Evolutionary conservation across 371 early-diverging fungal genomes (phyloP).

Genomic region (Actinomortierella ambigua): DNA sequence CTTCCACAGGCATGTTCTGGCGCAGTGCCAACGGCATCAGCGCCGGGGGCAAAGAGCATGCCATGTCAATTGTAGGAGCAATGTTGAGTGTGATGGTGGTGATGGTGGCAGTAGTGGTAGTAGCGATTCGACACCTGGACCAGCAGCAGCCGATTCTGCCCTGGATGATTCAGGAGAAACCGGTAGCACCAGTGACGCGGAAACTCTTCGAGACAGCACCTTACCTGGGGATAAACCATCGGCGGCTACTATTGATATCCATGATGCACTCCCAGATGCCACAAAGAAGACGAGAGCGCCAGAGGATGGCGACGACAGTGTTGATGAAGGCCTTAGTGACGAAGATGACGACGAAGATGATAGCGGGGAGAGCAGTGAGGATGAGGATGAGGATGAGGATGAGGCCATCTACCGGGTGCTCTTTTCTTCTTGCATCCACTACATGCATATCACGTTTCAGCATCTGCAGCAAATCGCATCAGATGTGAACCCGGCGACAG

Average conservation of each 20-base stretch:
- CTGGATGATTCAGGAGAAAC: too few relatives aligned
- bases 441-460: conserved; percentile 66
- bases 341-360: neutral
- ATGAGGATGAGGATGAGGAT: conserved; percentile 25
- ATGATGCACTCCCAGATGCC: too few relatives aligned
- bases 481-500: conserved; percentile 53
- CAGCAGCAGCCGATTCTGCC: too few relatives aligned
- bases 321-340: neutral
- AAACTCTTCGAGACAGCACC: too few relatives aligned
- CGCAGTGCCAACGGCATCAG: neutral
- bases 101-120: too few relatives aligned
- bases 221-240: too few relatives aligned
- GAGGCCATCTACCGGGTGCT: conserved; percentile 36
- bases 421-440: conserved; percentile 50
- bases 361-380: too few relatives aligned
- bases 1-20: conserved; percentile 6
- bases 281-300: neutral
- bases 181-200: too few relatives aligned
- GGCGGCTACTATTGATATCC: too few relatives aligned
- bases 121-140: too few relatives aligned
- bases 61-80: neutral
- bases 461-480: conserved; percentile 51
- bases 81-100: too few relatives aligned
- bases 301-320: neutral
- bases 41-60: neutral